These are phyloP conservation scores for Dichomitus squalens DNA, from an alignment of 1,284 basidiomycete species.

Conservation along the genomic window DNA sequence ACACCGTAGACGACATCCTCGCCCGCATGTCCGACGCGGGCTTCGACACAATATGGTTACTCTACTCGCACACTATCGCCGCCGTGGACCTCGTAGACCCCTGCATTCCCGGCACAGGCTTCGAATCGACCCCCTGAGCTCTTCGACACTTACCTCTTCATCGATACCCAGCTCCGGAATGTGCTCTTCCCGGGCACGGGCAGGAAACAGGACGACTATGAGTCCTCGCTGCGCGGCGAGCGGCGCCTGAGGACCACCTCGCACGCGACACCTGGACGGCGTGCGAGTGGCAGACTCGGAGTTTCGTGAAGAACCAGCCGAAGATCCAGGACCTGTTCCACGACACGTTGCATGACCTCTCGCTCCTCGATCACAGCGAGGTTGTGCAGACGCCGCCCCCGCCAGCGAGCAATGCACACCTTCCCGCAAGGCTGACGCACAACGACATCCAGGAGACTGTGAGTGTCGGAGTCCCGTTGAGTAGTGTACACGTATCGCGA, in stretches of 20 bases:
- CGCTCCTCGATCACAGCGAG: slow-evolving; percentile 33
- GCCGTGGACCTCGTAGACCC: slow-evolving; percentile 26
- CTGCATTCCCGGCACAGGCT: slow-evolving; percentile 20
- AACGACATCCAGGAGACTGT: slow-evolving; percentile 40
- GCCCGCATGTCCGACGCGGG: slow-evolving; percentile 29
- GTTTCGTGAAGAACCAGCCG: slow-evolving; percentile 34
- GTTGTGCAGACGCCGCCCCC: slow-evolving; percentile 34
- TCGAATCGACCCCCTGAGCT: slow-evolving; percentile 25
- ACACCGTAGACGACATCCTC: slow-evolving; percentile 33
- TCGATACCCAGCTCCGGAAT: slow-evolving; percentile 29
- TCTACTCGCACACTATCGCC: slow-evolving; percentile 33
- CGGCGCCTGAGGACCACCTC: slow-evolving; percentile 33
- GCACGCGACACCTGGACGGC: slow-evolving; percentile 30
- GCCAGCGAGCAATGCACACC: slow-evolving; percentile 29
- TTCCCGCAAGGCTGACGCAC: slow-evolving; percentile 38
- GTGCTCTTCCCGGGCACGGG: slow-evolving; percentile 31
- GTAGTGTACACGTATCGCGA: background rate
- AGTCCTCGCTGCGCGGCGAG: slow-evolving; percentile 28
- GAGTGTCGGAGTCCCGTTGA: background rate
- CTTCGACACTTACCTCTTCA: slow-evolving; percentile 27
- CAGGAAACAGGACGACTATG: slow-evolving; percentile 26
- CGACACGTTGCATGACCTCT: slow-evolving; percentile 33
- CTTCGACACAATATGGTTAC: slow-evolving; percentile 43
- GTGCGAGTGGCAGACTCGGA: slow-evolving; percentile 38
- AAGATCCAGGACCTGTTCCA: slow-evolving; percentile 32